Conservation (phyloP, 805 yeast species). For the Sugiyamaella americana region DNA sequence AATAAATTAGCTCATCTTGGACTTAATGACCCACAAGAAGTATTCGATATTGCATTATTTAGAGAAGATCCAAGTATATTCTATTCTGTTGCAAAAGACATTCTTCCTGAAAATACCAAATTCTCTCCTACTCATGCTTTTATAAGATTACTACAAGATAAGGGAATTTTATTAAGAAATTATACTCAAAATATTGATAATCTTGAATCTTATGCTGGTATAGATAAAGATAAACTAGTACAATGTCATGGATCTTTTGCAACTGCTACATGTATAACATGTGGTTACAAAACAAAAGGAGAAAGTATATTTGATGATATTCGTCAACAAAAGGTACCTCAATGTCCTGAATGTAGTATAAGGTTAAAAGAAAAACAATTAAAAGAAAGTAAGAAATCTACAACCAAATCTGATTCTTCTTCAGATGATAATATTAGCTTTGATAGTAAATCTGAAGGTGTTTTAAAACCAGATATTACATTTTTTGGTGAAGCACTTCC, state of each 20-base stretch:
- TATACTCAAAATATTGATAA: slow-evolving; percentile 92
- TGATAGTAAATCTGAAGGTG: slow-evolving; percentile 46
- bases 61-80: slow-evolving; percentile 71
- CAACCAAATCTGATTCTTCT: slow-evolving; percentile 25
- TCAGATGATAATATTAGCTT: slow-evolving; percentile 29
- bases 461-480: slow-evolving; percentile 87
- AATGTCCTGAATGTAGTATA: slow-evolving; percentile 58
- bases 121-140: slow-evolving; percentile 80
- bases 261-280: slow-evolving; percentile 74
- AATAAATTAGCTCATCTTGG: slow-evolving; percentile 62
- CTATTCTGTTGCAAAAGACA: slow-evolving; percentile 79
- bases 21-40: slow-evolving; percentile 83
- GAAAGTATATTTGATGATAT: slow-evolving; percentile 55
- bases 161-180: slow-evolving; percentile 70
- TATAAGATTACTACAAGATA: slow-evolving; percentile 64
- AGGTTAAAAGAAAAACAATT: slow-evolving; percentile 32
- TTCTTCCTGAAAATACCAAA: slow-evolving; percentile 54
- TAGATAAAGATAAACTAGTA: slow-evolving; percentile 56
- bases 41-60: slow-evolving; percentile 69
- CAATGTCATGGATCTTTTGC: slow-evolving; percentile 96
- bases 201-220: slow-evolving; percentile 75
- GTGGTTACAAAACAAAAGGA: slow-evolving; percentile 63
- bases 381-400: slow-evolving; percentile 1
- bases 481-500: slow-evolving; percentile 88
- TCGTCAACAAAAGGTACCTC: slow-evolving; percentile 53